Evolutionary conservation across 2,329 filamentous ascomycete genomes (phyloP), one percentile per base, ranked within the genome.

Genomic region (Arthrobotrys megalospora): DNA sequence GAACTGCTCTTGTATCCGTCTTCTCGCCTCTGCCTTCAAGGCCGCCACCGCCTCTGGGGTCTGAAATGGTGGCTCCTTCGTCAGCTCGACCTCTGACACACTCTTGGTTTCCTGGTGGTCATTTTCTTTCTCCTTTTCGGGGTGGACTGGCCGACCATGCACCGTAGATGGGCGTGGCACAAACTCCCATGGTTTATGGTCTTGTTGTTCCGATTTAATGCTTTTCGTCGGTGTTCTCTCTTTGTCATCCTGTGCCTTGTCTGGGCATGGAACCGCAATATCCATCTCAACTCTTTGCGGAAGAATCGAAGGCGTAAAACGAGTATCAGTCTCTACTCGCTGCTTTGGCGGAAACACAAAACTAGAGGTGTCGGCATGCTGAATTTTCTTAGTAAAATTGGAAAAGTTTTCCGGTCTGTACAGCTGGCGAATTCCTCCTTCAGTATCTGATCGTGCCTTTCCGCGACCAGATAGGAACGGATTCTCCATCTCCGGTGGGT

Each of bases 1-100:
- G 50, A 77, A 77, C 53, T 77, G 66, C 12, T 71, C 73, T 28
- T 77, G 73, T 28, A 77, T 77, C 38, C 66, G 58, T 47, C 47
- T 71, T n/a, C 41, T 65, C 11, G 65, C 52, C 36, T 77, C 73
- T 41, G 73, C 66, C 21, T 69, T 77, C 36, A 65, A 32, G 3
- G 73, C 60, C 34, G 55, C 73, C 3, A 77, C 66, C 6, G 66
- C 36, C 12, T 64, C 67, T 38, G 67, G 66, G n/a, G 41, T 63
- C 21, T 71, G 60, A 32, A 47, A 66, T 28, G 43, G 7, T 11
- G 50, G 48, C 7, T 77, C 66, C 48, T 77, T 77, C 1, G 24
- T 21, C 10, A 70, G 12, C 6, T 53, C 73, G 10, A 43, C 50
- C 24, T 67, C 73, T 11, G 66, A 62, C 11, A 67, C 28, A 11